Conservation (phyloP, 805 yeast genomes). For the Saccharomyces mikatae region DNA sequence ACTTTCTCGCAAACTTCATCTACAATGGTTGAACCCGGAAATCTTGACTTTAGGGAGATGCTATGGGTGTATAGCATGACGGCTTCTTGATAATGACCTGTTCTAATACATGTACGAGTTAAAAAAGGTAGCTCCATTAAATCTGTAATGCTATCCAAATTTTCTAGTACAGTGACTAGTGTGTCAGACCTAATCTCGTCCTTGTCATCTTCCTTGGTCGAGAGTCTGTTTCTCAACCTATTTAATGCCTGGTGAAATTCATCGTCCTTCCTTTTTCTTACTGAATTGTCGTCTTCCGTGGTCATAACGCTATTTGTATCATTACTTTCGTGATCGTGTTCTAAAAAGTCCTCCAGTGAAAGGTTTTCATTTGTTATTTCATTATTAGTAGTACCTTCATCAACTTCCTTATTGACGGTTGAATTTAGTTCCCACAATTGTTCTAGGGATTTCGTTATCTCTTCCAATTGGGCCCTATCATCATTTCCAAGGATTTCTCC, state of each 20-base stretch:
- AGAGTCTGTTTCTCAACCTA: constrained; percentile 15
- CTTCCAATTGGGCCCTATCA: constrained; percentile 7
- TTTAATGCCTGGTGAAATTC: constrained; percentile 27
- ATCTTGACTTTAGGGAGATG: constrained; percentile 58
- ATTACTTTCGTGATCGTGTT: constrained; percentile 17
- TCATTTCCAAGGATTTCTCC: constrained; percentile 35
- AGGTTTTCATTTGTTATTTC: not conserved
- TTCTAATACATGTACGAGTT: constrained; percentile 72
- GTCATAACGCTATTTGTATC: constrained; percentile 5
- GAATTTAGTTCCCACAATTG: constrained; percentile 27
- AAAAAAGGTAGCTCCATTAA: constrained; percentile 78
- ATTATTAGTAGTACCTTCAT: not conserved
- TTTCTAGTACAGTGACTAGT: constrained; percentile 40
- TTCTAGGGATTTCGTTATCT: constrained; percentile 18
- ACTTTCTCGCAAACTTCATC: constrained; percentile 24
- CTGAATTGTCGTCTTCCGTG: constrained; percentile 13
- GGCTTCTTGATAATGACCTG: constrained; percentile 85
- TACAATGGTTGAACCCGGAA: constrained; percentile 37
- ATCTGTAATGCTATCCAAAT: constrained; percentile 66
- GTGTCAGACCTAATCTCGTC: constrained; percentile 8
- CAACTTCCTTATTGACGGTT: constrained; percentile 8
- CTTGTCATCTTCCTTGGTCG: constrained; percentile 9
- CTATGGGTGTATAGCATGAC: constrained; percentile 73
- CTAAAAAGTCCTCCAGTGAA: constrained; percentile 10
- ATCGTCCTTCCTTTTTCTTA: constrained; percentile 13